Conservation (phyloP, 108 stramenopile species). For the Licmophora abbreviata region DNA sequence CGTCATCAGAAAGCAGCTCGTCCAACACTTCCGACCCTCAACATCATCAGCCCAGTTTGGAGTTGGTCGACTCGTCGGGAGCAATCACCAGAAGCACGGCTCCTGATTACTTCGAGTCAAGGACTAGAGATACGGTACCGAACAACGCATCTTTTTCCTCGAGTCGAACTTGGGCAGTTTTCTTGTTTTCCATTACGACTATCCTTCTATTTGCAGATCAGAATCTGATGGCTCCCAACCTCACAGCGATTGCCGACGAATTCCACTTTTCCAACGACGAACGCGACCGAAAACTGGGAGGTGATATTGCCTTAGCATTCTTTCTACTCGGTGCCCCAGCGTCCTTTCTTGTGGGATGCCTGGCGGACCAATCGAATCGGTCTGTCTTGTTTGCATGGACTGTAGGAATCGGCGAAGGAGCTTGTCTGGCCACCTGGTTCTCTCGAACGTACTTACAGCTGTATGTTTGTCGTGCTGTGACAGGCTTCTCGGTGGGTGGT, state of each 20-base stretch:
- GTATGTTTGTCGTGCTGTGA: constrained; percentile 68
- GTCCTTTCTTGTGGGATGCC: constrained; percentile 53
- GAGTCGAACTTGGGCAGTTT: constrained; percentile 27
- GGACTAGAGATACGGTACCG: too few species aligned
- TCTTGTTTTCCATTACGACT: constrained; percentile 54
- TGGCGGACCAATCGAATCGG: constrained; percentile 18
- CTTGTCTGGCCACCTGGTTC: constrained; percentile 67
- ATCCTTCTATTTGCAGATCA: constrained; percentile 82
- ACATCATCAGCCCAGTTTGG: too few species aligned
- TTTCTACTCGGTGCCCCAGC: constrained; percentile 75
- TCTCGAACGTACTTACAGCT: constrained; percentile 51
- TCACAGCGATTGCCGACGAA: constrained; percentile 69
- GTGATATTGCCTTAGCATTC: constrained; percentile 76
- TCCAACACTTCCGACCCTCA: too few species aligned
- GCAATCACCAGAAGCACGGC: too few species aligned
- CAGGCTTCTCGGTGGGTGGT: constrained; percentile 75
- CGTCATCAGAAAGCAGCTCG: too few species aligned
- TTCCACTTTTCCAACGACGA: constrained; percentile 63
- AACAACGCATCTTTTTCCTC: too few species aligned
- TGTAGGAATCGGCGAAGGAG: constrained; percentile 74
- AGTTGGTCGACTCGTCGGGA: too few species aligned
- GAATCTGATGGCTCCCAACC: constrained; percentile 79
- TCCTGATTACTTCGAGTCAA: too few species aligned
- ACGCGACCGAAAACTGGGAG: constrained; percentile 77
- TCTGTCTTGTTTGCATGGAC: constrained; percentile 50